phyloP scores from a whole-genome alignment of 371 early-diverging fungal genomes.

The Syncephalastrum racemosum region DNA sequence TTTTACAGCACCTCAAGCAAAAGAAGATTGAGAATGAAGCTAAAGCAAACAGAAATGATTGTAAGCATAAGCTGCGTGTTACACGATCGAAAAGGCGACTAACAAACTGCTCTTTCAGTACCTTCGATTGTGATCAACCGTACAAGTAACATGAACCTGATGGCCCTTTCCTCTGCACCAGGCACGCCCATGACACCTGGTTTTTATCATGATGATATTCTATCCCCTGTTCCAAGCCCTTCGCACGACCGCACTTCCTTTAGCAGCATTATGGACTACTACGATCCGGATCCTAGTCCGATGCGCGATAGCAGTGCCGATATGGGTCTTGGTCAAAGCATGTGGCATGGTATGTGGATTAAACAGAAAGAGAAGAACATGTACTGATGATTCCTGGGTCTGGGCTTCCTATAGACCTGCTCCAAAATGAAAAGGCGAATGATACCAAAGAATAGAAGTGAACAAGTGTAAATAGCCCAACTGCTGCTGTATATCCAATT shows the following conservation, averaged over 20 bases:
- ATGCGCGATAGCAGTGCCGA: not conserved
- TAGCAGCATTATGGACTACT: not conserved
- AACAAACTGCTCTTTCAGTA: constrained; percentile 13
- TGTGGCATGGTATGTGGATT: constrained; percentile 4
- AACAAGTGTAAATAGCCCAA: no score
- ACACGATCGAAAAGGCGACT: not conserved
- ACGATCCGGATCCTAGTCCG: not conserved
- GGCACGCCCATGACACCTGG: constrained; percentile 4
- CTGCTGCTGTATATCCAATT: no score
- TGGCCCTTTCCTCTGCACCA: constrained; percentile 5
- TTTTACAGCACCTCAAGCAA: constrained; percentile 33
- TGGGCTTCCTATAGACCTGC: not conserved
- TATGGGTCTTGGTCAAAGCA: not conserved
- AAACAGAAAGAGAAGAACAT: not conserved
- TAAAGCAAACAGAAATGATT: constrained; percentile 2
- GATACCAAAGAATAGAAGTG: no score
- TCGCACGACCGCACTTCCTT: not conserved
- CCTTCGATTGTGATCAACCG: constrained; percentile 35
- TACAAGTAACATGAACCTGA: constrained; percentile 1
- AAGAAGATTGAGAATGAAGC: constrained; percentile 12
- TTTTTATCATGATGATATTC: not conserved
- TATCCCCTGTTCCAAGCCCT: not conserved
- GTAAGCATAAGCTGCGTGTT: not conserved
- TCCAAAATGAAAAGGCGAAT: not conserved
- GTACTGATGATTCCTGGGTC: not conserved